A percentile compares a stretch with the other conserved stretches of the same genome.
Conservation (phyloP, 352 stramenopile genomes). For the Globisporangium nagaii region DNA sequence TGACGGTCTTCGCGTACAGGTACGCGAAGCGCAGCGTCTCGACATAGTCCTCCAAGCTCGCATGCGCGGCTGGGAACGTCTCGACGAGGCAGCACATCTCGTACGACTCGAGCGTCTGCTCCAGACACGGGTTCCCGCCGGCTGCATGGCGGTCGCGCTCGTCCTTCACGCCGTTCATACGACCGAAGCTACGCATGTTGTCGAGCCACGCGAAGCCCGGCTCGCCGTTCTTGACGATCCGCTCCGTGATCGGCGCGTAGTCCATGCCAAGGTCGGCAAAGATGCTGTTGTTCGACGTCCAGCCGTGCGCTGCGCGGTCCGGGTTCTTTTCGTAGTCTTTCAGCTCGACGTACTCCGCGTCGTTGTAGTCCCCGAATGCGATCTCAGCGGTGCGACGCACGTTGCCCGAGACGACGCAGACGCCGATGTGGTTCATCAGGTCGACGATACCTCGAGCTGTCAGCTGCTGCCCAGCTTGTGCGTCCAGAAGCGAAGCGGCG, state of each 20-base stretch:
- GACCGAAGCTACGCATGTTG: slow-evolving; percentile 89
- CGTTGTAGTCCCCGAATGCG: slow-evolving; percentile 87
- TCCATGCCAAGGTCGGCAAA: slow-evolving; percentile 91
- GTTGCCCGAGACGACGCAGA: slow-evolving; percentile 91
- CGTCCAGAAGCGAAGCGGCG: slow-evolving; percentile 53
- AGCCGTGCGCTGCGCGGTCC: slow-evolving; percentile 82
- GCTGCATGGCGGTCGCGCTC: slow-evolving; percentile 72
- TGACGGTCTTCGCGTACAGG: slow-evolving; percentile 94
- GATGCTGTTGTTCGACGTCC: slow-evolving; percentile 94
- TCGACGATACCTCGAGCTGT: slow-evolving; percentile 84
- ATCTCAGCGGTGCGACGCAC: slow-evolving; percentile 92
- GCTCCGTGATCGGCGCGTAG: slow-evolving; percentile 82
- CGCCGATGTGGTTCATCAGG: slow-evolving; percentile 89
- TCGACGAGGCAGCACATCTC: slow-evolving; percentile 95
- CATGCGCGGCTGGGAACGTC: slow-evolving; percentile 88
- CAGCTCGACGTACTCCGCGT: slow-evolving; percentile 85
- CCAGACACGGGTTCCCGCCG: slow-evolving; percentile 90
- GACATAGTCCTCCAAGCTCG: slow-evolving; percentile 84
- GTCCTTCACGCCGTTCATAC: slow-evolving; percentile 86
- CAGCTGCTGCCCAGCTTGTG: slow-evolving; percentile 43
- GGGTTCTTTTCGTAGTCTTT: slow-evolving; percentile 92
- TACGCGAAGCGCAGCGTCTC: slow-evolving; percentile 86
- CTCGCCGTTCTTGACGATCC: slow-evolving; percentile 86
- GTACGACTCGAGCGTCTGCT: slow-evolving; percentile 90
- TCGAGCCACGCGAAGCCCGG: slow-evolving; percentile 93